These are phyloP conservation scores for Aspergillus alliaceus DNA, from an alignment of 2,329 filamentous ascomycete genomes.

Conservation along the genomic window DNA sequence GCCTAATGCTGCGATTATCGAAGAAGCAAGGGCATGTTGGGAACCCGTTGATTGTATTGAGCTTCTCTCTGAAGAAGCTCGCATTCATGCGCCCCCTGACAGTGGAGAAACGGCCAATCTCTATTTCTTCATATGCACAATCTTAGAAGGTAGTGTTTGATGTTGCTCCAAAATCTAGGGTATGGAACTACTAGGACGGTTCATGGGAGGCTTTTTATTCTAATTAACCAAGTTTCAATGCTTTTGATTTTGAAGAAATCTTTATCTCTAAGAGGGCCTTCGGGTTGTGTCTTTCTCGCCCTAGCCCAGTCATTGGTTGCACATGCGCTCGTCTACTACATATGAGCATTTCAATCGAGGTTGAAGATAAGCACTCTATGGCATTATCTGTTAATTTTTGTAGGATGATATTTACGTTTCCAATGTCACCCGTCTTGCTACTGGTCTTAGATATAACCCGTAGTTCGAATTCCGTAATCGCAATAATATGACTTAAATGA, in stretches of 20 bases:
- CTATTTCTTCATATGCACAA: not conserved
- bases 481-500: not conserved
- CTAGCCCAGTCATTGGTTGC: slow-evolving; percentile 60
- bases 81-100: not conserved
- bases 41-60: not conserved
- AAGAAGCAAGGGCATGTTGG: not conserved
- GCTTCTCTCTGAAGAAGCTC: not conserved
- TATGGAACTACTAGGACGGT: too few relatives aligned
- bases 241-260: too few relatives aligned
- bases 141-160: too few relatives aligned
- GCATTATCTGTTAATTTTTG: slow-evolving; percentile 91
- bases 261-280: too few relatives aligned
- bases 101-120: not conserved
- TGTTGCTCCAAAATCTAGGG: too few relatives aligned
- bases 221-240: too few relatives aligned
- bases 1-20: not conserved
- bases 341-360: slow-evolving; percentile 66
- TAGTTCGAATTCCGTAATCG: not conserved
- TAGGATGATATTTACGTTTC: slow-evolving; percentile 87
- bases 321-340: slow-evolving; percentile 76
- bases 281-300: slow-evolving; percentile 68
- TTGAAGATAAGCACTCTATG: slow-evolving; percentile 84
- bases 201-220: too few relatives aligned
- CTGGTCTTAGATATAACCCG: not conserved
- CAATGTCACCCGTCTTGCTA: slow-evolving; percentile 53